Percentiles rank a stretch among this genome's conserved stretches.
phyloP scores from a whole-genome alignment of 2,329 filamentous ascomycete species.

The Zopfia rhizophila region DNA sequence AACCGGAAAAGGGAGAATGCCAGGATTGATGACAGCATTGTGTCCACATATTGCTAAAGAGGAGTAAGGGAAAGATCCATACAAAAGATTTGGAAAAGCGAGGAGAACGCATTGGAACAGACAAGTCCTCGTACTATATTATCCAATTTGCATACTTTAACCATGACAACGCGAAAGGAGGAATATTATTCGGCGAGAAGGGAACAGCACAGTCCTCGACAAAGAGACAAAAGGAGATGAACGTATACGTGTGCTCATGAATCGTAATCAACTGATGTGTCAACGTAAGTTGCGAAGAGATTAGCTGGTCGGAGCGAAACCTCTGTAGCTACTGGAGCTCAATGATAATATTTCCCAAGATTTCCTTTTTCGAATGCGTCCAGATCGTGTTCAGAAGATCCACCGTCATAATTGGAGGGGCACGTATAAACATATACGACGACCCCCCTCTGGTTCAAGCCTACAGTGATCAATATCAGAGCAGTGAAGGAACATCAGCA shows the following conservation, averaged over 20 bases:
- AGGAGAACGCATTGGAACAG: too few relatives aligned
- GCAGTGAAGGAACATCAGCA: not conserved
- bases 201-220: not conserved
- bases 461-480: slow-evolving; percentile 21
- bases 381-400: slow-evolving; percentile 25
- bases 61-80: too few relatives aligned
- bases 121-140: too few relatives aligned
- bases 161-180: too few relatives aligned
- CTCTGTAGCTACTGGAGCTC: too few relatives aligned
- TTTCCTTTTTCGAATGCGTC: slow-evolving; percentile 28
- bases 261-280: not conserved
- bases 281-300: too few relatives aligned
- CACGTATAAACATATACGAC: slow-evolving; percentile 37
- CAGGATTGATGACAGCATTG: too few relatives aligned
- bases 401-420: slow-evolving; percentile 12
- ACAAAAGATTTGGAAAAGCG: too few relatives aligned
- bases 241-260: not conserved
- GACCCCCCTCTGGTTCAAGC: slow-evolving; percentile 35
- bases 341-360: slow-evolving; percentile 33
- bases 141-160: too few relatives aligned
- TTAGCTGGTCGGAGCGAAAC: not conserved
- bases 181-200: too few relatives aligned
- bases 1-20: too few relatives aligned
- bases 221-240: not conserved
- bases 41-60: too few relatives aligned